Conservation (phyloP, 495 filamentous ascomycete species). For the Aspergillus bridgeri region DNA sequence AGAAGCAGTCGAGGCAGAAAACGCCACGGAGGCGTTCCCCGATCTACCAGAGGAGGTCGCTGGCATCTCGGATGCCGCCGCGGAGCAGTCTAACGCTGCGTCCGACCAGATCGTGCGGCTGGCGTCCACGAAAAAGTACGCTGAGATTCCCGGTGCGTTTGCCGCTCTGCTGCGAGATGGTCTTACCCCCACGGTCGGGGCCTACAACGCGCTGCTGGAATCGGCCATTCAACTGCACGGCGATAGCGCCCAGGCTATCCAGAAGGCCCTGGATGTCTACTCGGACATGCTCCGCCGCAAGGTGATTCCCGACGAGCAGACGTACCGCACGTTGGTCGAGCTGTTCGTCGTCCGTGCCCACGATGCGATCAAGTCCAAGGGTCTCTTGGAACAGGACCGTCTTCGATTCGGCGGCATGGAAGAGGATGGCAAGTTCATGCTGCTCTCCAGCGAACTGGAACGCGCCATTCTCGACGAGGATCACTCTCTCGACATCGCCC, state of each 20-base stretch:
- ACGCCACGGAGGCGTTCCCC: slow-evolving; percentile 30
- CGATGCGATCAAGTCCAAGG: slow-evolving; percentile 65
- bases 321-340: slow-evolving; percentile 81
- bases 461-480: slow-evolving; percentile 79
- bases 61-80: slow-evolving; percentile 24
- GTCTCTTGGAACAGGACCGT: slow-evolving; percentile 68
- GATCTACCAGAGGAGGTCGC: slow-evolving; percentile 31
- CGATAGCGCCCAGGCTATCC: slow-evolving; percentile 72
- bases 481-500: slow-evolving; percentile 74
- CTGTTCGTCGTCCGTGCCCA: slow-evolving; percentile 75
- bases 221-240: slow-evolving; percentile 71
- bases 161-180: slow-evolving; percentile 77
- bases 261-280: slow-evolving; percentile 91
- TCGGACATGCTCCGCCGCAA: slow-evolving; percentile 90
- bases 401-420: slow-evolving; percentile 80
- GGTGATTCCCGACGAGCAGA: slow-evolving; percentile 75
- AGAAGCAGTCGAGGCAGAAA: slow-evolving; percentile 33
- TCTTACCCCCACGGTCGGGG: slow-evolving; percentile 70
- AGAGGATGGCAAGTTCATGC: slow-evolving; percentile 83
- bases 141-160: slow-evolving; percentile 85
- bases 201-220: slow-evolving; percentile 85
- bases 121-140: slow-evolving; percentile 61
- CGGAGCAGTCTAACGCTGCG: slow-evolving; percentile 60
- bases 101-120: slow-evolving; percentile 74
- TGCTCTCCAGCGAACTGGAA: slow-evolving; percentile 81